Evolutionary conservation across 345 rosid species (phyloP).

Genomic region (Salix caprea): DNA sequence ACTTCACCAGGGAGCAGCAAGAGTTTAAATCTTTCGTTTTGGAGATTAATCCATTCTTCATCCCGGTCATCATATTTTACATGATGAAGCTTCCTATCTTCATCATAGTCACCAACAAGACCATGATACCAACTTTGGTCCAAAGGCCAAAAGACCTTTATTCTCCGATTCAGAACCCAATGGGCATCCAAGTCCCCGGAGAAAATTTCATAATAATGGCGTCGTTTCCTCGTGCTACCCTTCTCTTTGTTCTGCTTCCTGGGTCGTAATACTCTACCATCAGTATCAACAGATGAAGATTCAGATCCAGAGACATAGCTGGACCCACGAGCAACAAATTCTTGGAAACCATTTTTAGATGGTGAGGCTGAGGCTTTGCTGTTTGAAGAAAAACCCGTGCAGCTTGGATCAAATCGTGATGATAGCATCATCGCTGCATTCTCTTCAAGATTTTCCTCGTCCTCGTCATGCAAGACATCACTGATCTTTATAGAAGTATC

Average conservation of each 20-base stretch:
- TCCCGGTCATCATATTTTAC: constrained; percentile 95
- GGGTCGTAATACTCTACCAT: constrained; percentile 71
- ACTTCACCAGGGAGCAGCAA: constrained; percentile 77
- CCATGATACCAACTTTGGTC: constrained; percentile 91
- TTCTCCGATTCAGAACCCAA: constrained; percentile 70
- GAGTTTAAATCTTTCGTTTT: constrained; percentile 80
- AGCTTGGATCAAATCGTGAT: constrained; percentile 83
- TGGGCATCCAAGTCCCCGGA: constrained; percentile 62
- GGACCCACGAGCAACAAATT: constrained; percentile 24
- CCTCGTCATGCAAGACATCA: constrained; percentile 54
- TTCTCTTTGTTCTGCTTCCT: constrained; percentile 53
- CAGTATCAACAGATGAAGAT: constrained; percentile 50
- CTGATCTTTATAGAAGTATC: constrained; percentile 31
- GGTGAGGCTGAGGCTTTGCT: constrained; percentile 41
- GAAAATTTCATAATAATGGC: constrained; percentile 76
- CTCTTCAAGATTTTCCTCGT: constrained; percentile 91
- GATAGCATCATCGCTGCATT: constrained; percentile 98
- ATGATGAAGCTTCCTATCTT: constrained; percentile 75
- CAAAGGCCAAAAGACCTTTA: constrained; percentile 94
- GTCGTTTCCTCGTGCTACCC: constrained; percentile 60
- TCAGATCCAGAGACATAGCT: constrained; percentile 42
- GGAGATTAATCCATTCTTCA: constrained; percentile 90
- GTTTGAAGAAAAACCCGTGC: constrained; percentile 64
- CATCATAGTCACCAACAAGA: constrained; percentile 66
- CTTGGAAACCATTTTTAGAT: constrained; percentile 35